Conservation (phyloP, 306 rosid genomes). For the Dalbergia cochinchinensis region DNA sequence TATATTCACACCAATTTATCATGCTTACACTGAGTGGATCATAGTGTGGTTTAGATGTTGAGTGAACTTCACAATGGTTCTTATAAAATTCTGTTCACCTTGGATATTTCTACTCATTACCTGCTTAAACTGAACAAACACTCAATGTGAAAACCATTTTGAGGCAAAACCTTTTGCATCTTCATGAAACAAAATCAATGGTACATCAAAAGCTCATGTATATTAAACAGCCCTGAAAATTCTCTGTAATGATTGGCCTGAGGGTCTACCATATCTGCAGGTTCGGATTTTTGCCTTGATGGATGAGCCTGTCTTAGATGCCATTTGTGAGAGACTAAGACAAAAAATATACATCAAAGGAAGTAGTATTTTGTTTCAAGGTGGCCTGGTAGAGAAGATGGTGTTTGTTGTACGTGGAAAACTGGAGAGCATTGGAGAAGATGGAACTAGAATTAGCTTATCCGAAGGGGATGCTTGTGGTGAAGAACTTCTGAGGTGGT, state of each 20-base stretch:
- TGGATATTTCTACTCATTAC: conserved; percentile 1
- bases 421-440: conserved; percentile 74
- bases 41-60: conserved; percentile 7
- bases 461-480: conserved; percentile 84
- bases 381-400: conserved; percentile 82
- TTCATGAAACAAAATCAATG: conserved; percentile 23
- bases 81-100: not conserved
- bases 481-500: conserved; percentile 84
- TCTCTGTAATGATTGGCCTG: not conserved
- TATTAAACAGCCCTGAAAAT: conserved; percentile 2
- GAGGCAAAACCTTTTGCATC: conserved; percentile 3
- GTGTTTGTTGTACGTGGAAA: conserved; percentile 80
- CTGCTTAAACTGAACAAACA: not conserved
- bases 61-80: conserved; percentile 19
- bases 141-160: conserved; percentile 4
- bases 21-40: not conserved
- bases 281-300: conserved; percentile 76
- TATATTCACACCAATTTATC: not conserved
- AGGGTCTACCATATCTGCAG: conserved; percentile 48
- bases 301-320: conserved; percentile 82
- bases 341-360: conserved; percentile 81
- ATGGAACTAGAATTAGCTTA: conserved; percentile 57
- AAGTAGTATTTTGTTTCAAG: conserved; percentile 61
- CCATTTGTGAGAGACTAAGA: conserved; percentile 71
- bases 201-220: not conserved